phyloP scores from a whole-genome alignment of 73 alveolate genomes.

The Tetrahymena malaccensis region DNA sequence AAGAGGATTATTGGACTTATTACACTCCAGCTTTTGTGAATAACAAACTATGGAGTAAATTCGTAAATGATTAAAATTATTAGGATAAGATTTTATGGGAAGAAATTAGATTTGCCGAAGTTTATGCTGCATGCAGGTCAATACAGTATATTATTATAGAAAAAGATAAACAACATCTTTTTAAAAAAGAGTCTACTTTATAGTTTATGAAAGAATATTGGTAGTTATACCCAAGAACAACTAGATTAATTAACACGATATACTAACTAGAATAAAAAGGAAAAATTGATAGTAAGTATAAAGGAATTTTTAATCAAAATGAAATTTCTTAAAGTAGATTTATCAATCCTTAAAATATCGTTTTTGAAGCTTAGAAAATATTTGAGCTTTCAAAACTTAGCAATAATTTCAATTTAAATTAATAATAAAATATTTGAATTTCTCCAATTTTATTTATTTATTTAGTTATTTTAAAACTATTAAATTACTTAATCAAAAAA shows the following conservation, averaged over 20 bases:
- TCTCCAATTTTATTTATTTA: neutral
- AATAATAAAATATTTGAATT: neutral
- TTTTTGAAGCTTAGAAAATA: neutral
- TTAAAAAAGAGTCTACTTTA: neutral
- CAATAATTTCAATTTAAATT: neutral
- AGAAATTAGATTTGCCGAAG: neutral
- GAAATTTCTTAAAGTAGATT: neutral
- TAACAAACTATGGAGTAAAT: neutral
- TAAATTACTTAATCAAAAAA: no score
- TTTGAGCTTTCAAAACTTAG: neutral
- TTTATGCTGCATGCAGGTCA: neutral
- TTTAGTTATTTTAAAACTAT: neutral
- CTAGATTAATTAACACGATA: neutral
- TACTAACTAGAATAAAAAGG: neutral
- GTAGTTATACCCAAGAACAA: neutral
- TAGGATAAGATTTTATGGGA: neutral
- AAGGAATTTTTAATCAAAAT: neutral
- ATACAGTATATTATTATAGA: neutral
- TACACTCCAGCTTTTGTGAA: neutral
- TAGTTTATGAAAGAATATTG: neutral
- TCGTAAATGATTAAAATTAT: neutral
- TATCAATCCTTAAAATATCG: neutral
- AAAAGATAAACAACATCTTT: neutral
- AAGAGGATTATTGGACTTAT: neutral
- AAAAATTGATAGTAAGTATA: neutral